Evolutionary conservation across 345 rosid genomes (phyloP), one percentile per base, ranked within the genome.

Genomic region (Gynandropsis gynandra): DNA sequence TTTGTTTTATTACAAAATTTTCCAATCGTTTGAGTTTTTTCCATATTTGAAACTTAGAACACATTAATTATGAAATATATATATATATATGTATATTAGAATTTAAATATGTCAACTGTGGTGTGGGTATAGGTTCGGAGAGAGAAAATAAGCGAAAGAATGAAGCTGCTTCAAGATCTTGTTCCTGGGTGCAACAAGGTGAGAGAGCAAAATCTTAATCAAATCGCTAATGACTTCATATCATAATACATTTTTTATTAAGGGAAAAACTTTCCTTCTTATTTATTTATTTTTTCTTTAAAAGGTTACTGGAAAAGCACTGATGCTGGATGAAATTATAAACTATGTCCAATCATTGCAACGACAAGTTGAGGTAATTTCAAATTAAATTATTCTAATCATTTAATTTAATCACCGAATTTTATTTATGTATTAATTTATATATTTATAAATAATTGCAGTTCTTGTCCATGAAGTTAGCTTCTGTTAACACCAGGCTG

Each of bases 161-260:
- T 90, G 98, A 90, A 82, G 67, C 74, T 90, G 64, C 96, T 90
- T 40, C 96, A 87, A 69, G 89, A 90, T 74, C 93, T 90, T 35
- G 98, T 90, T 11, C 98, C 98, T 10, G 93, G 96, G 3, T 90
- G 98, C 87, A 84, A 80, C 59, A 90, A 90, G 87, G 95, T 89
- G 10, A 9, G 64, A 1, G 32, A 9, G 13, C 13, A 20, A 42
- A 0, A 10, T 38, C 16, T 8, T 56, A 1, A 20, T 33, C 41
- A 24, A 15, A 16, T 34, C 9, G 48, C 10, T 55, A 34, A 34
- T 39, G 16, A 37, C 15, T 36, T 50, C 7, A 15, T 50, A 49
- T 27, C 18, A 35, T 29, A 43, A 21, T 37, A 13, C 11, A n/a
- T n/a, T n/a, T 37, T 1, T 13, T 37, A 42, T 18, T 42, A 14